Base-by-base conservation (phyloP, 352 stramenopile genomes). In the Pythium apleroticum region DNA sequence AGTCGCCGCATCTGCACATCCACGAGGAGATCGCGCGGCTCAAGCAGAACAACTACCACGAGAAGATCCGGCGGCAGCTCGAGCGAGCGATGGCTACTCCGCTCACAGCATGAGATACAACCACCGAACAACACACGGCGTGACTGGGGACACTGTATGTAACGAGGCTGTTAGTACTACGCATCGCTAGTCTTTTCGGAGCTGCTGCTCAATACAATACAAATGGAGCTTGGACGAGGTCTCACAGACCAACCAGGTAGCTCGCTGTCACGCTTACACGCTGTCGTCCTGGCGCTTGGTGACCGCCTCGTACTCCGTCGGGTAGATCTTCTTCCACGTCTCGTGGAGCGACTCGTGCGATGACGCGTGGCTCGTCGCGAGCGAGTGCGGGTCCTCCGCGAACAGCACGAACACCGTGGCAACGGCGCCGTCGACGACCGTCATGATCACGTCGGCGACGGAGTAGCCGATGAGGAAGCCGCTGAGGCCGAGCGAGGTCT, bases 341-440 rank as follows among this genome's bases (percentile, higher is more conserved):
- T 46, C 43, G 56, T 83, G 74, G 11, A 86, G 63, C 24, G 66
- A 71, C 27, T 81, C 68, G 68, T 81, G 70, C 9, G 72, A 64
- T 4, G 69, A 69, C 7, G 72, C 61, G 66, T 83, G 77, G 64
- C 72, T 83, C 4, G 52, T 55, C 22, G 56, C 46, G 28, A 83
- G 71, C 35, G 73, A 72, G 59, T 83, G 71, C 20, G 72, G 78
- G 57, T 86, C 75, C 35, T 86, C 78, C 0, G 78, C 78, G 52
- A 80, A 86, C 2, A 86, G 66, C 22, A 86, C 70, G 57, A 84
- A 86, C 12, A 86, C 74, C 8, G 78, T 84, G n/a, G 78, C 74
- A 2, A 86, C 78, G 1, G 78, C 78, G 12, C 68, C 68, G 30
- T 76, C 63, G 30, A 86, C 76, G 30, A 84, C 70, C 12, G 71